These are phyloP conservation scores for Circinella minor DNA, from an alignment of 371 early-diverging fungal species.

Conservation along the genomic window DNA sequence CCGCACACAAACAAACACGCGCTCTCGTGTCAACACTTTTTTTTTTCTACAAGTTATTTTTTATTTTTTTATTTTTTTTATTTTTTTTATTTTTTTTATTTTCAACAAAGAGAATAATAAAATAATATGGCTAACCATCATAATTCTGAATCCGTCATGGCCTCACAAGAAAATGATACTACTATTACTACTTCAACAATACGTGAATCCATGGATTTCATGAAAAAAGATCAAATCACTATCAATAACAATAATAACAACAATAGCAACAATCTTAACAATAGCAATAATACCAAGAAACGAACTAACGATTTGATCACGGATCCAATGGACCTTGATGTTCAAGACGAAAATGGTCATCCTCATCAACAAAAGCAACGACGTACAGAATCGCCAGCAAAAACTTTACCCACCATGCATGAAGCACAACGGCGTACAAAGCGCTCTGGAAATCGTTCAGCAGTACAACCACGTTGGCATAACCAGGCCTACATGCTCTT, in stretches of 20 bases:
- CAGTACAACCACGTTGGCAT: constrained; percentile 78
- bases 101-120: not conserved
- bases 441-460: constrained; percentile 17
- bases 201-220: not conserved
- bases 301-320: constrained; percentile 13
- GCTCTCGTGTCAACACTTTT: too few species aligned
- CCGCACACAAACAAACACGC: too few species aligned
- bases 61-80: not conserved
- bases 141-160: not conserved
- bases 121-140: not conserved
- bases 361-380: constrained; percentile 8
- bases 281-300: constrained; percentile 11
- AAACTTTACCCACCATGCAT: constrained; percentile 11
- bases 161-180: constrained; percentile 2
- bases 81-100: not conserved
- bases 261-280: too few species aligned
- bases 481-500: constrained; percentile 84
- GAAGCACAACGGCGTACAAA: constrained; percentile 22
- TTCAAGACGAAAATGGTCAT: not conserved
- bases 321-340: constrained; percentile 7
- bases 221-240: not conserved
- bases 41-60: too few species aligned
- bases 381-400: constrained; percentile 15
- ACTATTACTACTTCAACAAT: not conserved
- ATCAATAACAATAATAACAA: not conserved